Percentiles rank a stretch among this genome's conserved stretches.
phyloP scores from a whole-genome alignment of 257 asterid species.

The Nyctanthes arbortristis region DNA sequence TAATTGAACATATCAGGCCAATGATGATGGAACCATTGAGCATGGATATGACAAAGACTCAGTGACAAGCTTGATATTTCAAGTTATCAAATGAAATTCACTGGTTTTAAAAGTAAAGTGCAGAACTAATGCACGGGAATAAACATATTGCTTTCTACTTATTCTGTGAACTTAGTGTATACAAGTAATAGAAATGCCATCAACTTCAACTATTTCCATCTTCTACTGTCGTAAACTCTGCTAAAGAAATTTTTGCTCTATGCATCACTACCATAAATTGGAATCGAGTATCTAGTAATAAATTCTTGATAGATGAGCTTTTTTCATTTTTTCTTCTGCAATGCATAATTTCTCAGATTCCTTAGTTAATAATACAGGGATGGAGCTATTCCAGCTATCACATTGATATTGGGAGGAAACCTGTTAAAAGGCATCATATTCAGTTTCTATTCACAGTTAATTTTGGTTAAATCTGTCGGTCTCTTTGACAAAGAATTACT shows the following conservation, averaged over 20 bases:
- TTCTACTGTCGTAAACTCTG: not conserved
- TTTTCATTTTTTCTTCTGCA: not conserved
- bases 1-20: not conserved
- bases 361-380: conserved; percentile 52
- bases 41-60: not conserved
- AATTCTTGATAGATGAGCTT: not conserved
- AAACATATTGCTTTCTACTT: too few relatives aligned
- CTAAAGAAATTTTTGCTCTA: not conserved
- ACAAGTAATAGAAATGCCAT: not conserved
- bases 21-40: not conserved
- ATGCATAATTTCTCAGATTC: not conserved
- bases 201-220: not conserved
- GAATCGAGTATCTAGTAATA: not conserved
- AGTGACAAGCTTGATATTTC: not conserved
- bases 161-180: not conserved
- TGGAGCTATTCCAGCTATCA: conserved; percentile 84
- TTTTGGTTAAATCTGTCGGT: too few relatives aligned
- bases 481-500: too few relatives aligned
- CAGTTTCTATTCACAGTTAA: not conserved
- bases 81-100: not conserved
- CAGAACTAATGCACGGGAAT: too few relatives aligned
- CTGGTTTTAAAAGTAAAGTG: too few relatives aligned
- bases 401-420: conserved; percentile 85
- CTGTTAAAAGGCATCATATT: conserved; percentile 55
- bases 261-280: not conserved